Evolutionary conservation across 108 stramenopile species (phyloP), one percentile per base, ranked within the genome.

Genomic region (Skeletonema potamos): DNA sequence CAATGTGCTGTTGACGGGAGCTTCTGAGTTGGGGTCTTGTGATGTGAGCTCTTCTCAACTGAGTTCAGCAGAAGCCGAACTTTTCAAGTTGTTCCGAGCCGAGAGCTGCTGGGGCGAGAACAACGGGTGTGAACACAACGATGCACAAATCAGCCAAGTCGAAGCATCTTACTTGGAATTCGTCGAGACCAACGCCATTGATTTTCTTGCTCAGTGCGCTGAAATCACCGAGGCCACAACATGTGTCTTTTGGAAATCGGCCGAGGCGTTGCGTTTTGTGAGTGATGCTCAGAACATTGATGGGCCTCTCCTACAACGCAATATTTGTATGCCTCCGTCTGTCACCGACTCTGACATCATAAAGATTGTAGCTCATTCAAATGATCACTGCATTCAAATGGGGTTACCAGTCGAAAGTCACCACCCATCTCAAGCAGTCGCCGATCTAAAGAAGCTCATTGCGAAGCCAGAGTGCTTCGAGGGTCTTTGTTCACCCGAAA

Each of bases 381-480:
- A 28, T 20, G 39, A 54, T 32, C 46, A 43, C 55, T 77, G 76
- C 55, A 63, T 27, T 10, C 46, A 26, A 0, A 61, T 4, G 5
- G 58, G 62, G 17, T 18, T 3, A 15, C 33, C 51, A 10, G 32
- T 58, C 30, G 63, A 59, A 32, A 62, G 11, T 10, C n/a, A 58
- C 43, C 59, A 63, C 10, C 18, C 34, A 33, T 12, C 54, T 32
- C 29, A 65, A 57, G 27, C 76, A 7, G 41, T 59, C 24, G 39
- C 51, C n/a, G 24, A 55, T 26, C 44, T 77, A 32, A 70, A 62
- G 27, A 56, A 44, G 51, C 27, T 77, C 28, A 29, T 77, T 22
- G 17, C 69, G n/a, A 54, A 65, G 11, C 44, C 63, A 9, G 34
- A 69, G 17, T 77, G 76, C 44, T 77, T 68, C 63, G 76, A 77